Base-by-base conservation (phyloP, 257 asterid genomes). In the Oldenlandia corymbosa region DNA sequence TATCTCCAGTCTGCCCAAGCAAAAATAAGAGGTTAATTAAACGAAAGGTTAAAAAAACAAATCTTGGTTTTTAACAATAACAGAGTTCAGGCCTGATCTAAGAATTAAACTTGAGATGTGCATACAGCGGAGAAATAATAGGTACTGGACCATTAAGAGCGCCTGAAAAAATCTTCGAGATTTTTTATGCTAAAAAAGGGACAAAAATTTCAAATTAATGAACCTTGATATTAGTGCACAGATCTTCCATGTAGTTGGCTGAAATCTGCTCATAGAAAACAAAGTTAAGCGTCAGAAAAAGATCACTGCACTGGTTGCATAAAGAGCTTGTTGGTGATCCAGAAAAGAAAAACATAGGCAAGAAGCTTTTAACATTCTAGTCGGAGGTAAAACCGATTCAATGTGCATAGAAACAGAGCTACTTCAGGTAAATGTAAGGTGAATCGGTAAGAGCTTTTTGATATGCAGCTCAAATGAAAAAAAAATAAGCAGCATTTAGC, bases 201-300 rank as follows among this genome's bases (percentile, higher is more conserved):
- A 66, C 21, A 55, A 42, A 58, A 65, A 28, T 52, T 45, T 59
- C 7, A 28, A 32, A 62, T 32, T 47, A 68, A 73, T 76, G 65
- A 68, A 91, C 98, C 97, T 73, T 89, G 23, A 92, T 83, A 63
- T 79, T 77, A 39, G 86, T 75, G 73, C 90, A 85, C 41, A 84
- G 86, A 73, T 84, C 95, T 78, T 85, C 95, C 87, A 81, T 82
- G 78, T 81, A 73, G 79, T 79, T 84, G 74, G 84, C 94, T 12
- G 86, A 62, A 67, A 75, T 79, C 95, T 92, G 94, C 64, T 66
- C 20, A 31, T 5, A 70, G 60, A 68, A 56, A 21, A 65, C 51
- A 50, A 62, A 30, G 34, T 7, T 58, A 68, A 26, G 63, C 21
- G n/a, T 31, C 46, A 62, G 41, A 14, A 55, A 17, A 42, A 55